phyloP scores from a whole-genome alignment of 2,329 filamentous ascomycete genomes.

The Zopfia rhizophila region DNA sequence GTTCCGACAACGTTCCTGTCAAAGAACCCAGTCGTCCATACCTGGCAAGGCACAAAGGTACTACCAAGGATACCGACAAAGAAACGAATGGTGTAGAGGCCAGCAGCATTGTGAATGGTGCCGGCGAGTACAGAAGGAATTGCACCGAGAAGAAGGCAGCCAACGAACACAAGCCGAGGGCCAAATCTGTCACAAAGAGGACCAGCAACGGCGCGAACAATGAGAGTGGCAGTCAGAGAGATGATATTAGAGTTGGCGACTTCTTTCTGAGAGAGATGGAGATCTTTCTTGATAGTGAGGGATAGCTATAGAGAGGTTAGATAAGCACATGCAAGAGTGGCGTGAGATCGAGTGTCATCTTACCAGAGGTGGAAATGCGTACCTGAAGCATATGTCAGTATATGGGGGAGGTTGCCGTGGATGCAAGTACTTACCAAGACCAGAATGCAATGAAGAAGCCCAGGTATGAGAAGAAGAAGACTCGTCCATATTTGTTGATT shows the following conservation, averaged over 20 bases:
- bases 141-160: constrained; percentile 78
- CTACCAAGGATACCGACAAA: constrained; percentile 84
- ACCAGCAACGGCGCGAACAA: constrained; percentile 81
- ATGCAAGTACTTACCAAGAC: constrained; percentile 68
- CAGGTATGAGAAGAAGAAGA: constrained; percentile 90
- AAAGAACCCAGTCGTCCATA: constrained; percentile 93
- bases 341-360: constrained; percentile 21
- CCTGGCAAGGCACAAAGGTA: constrained; percentile 85
- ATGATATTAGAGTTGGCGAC: constrained; percentile 92
- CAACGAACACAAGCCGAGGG: constrained; percentile 81
- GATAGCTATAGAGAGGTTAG: constrained; percentile 57
- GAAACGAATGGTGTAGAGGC: constrained; percentile 79
- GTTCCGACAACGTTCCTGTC: constrained; percentile 93
- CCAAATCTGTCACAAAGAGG: constrained; percentile 88
- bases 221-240: constrained; percentile 69
- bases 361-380: constrained; percentile 88
- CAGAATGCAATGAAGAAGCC: constrained; percentile 90
- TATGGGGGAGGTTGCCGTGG: constrained; percentile 19
- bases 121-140: constrained; percentile 86
- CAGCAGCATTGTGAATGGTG: constrained; percentile 72
- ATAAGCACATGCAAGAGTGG: constrained; percentile 21
- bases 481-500: constrained; percentile 81
- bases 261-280: constrained; percentile 75
- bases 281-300: constrained; percentile 79
- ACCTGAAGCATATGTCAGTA: constrained; percentile 63